These are phyloP conservation scores for Fusarium buxicola DNA, from an alignment of 2,329 filamentous ascomycete genomes.

Conservation along the genomic window DNA sequence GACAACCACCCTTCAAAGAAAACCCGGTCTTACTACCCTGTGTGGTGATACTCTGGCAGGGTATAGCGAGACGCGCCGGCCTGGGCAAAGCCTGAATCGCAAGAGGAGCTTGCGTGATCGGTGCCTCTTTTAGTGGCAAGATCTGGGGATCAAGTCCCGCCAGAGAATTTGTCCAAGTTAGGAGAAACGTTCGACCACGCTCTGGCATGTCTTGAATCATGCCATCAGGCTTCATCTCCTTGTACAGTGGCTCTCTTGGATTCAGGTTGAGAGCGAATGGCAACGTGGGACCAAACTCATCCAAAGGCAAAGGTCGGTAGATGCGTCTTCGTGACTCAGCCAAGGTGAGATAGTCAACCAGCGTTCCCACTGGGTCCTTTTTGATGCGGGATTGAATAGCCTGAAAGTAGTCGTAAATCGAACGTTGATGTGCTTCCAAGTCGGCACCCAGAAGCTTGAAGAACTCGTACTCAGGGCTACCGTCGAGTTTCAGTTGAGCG, in stretches of 20 bases:
- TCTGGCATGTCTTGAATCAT: not conserved
- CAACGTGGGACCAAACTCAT: slow-evolving; percentile 15
- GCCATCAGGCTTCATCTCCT: slow-evolving; percentile 9
- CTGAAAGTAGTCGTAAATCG: too few species aligned
- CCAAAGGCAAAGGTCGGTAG: slow-evolving; percentile 14
- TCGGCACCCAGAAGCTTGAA: too few species aligned
- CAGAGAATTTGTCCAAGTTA: not conserved
- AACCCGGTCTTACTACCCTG: not conserved
- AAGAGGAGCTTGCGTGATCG: not conserved
- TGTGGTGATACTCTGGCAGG: not conserved
- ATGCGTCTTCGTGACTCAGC: slow-evolving; percentile 16
- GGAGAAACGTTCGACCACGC: slow-evolving; percentile 2
- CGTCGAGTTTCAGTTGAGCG: too few species aligned
- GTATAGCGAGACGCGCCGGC: not conserved
- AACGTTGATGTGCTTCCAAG: too few species aligned
- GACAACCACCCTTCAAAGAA: not conserved
- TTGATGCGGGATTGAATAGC: too few species aligned
- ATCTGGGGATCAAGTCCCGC: not conserved
- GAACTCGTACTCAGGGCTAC: too few species aligned
- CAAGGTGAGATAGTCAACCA: slow-evolving; percentile 4
- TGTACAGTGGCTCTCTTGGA: not conserved
- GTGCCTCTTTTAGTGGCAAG: not conserved
- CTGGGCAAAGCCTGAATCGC: not conserved
- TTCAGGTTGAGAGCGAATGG: slow-evolving; percentile 4
- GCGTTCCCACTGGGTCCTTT: not conserved